Evolutionary conservation across 2,329 filamentous ascomycete genomes (phyloP), one percentile per base, ranked within the genome.

Genomic region (Hypomyces rosellus): DNA sequence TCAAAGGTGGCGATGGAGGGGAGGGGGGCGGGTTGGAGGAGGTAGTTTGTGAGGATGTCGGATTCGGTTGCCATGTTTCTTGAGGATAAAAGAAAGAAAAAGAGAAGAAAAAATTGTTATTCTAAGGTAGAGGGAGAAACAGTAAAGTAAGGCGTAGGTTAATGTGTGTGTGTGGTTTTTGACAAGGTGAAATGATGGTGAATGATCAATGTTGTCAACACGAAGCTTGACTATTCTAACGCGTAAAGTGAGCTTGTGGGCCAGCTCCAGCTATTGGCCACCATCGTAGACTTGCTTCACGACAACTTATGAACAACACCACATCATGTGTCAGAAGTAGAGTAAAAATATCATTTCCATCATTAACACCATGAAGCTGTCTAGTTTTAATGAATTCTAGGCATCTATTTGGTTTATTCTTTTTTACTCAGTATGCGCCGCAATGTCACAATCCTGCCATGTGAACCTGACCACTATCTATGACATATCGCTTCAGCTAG

Each of bases 41-140:
- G 81, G 65, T 92, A 95, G 67, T 86, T 85, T 61, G 77, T 76
- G 46, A 95, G 78, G 56, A 95, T 87, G 25, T 82, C 78, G 50
- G 80, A 74, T 71, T 95, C 90, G 41, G 83, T 85, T 8, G 86
- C 38, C 38, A 41, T 41, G 3, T 20, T 43, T 43, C 42, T 38
- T 8, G 50, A 39, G 20, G 8, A n/a, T 33, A 2, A 9, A 16
- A 2, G n/a, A 9, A 8, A 8, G 3, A 13, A 15, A 37, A 37
- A 37, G 34, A 37, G 5, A 3, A 37, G 6, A 37, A 37, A 37
- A 12, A 37, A 37, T 20, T 5, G 20, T 3, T 20, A 20, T 20
- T 20, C 20, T 5, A 20, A 20, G 5, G 6, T 30, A 5, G 36
- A 6, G 2, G 36, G 36, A 38, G 36, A 16, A 20, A 20, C 5